Conservation (phyloP, 2,329 filamentous ascomycete genomes). For the Colletotrichum australisinense region DNA sequence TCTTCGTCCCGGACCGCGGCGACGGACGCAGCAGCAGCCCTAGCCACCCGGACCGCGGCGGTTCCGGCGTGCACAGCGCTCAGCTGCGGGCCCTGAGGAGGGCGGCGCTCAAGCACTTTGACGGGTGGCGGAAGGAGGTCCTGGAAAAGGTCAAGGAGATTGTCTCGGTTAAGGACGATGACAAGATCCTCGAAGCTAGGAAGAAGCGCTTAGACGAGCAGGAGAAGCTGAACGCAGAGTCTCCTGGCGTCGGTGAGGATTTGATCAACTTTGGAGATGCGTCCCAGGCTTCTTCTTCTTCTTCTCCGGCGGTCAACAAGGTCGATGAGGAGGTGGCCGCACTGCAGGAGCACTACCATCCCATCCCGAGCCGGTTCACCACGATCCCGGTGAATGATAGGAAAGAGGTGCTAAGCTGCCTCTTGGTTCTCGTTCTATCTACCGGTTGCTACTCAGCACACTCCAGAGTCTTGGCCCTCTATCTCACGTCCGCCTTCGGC, state of each 20-base stretch:
- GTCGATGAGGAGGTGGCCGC: constrained; percentile 53
- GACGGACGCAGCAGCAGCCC: constrained; percentile 30
- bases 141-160: constrained; percentile 78
- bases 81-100: constrained; percentile 48
- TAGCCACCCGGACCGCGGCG: constrained; percentile 29
- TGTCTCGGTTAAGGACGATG: constrained; percentile 61
- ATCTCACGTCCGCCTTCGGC: constrained; percentile 74
- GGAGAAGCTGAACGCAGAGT: constrained; percentile 48
- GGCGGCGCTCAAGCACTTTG: constrained; percentile 75
- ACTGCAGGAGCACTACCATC: constrained; percentile 64
- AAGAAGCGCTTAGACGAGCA: constrained; percentile 56
- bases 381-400: constrained; percentile 69
- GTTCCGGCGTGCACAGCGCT: constrained; percentile 38
- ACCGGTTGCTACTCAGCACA: constrained; percentile 81
- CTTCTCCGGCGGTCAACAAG: constrained; percentile 37
- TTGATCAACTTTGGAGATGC: constrained; percentile 55
- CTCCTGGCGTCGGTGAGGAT: constrained; percentile 50
- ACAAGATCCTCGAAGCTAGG: constrained; percentile 59
- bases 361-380: constrained; percentile 64
- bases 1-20: constrained; percentile 37
- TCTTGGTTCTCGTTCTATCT: constrained; percentile 77
- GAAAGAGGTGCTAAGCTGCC: constrained; percentile 73
- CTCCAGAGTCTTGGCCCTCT: constrained; percentile 75
- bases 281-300: constrained; percentile 16
- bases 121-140: constrained; percentile 81